Base-by-base conservation (phyloP, 78 protist species). In the Cyanophora paradoxa region DNA sequence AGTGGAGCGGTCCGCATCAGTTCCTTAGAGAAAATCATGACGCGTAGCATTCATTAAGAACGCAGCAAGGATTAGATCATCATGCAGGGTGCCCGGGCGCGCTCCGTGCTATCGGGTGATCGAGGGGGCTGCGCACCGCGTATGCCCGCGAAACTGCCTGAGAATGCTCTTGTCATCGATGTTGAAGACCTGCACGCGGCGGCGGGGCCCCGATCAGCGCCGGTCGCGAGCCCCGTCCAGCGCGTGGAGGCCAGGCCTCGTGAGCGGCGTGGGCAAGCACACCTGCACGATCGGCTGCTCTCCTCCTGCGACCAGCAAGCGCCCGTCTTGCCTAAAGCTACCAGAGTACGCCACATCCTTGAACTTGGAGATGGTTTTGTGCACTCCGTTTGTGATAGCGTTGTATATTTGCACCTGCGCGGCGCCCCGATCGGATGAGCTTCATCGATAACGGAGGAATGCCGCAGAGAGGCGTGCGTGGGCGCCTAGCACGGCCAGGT, bases 261-360 rank as follows among this genome's bases (percentile, higher is more conserved):
- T 6, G 48, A 42, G 48, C 6, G 48, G 22, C 22, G 48, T 10
- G 48, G 10, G 10, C 48, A 42, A 10, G n/a, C n/a, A n/a, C n/a
- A n/a, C n/a, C n/a, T n/a, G n/a, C n/a, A n/a, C n/a, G n/a, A n/a
- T n/a, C n/a, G n/a, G n/a, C n/a, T n/a, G n/a, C n/a, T 77, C 82
- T 13, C 26, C 64, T 20, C 77, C 74, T 3, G 86, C 86, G 19
- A 46, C 82, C 8, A 81, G 41, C 39, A 81, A 30, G 46, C 5
- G 2, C 22, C 86, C 86, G 41, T 81, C 86, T 30, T 4, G 4
- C n/a, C 86, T 82, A 39, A 34, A 50, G 16, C 13, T 0, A 17
- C 63, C 70, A 2, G 36, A 3, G 72, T 58, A 24, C 10, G 76
- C 86, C 5, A 8, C 26, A 14, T 24, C 52, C 46, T 30, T 34